Evolutionary conservation across 208 protist genomes (phyloP).

Genomic region (Trypanosoma congolense): DNA sequence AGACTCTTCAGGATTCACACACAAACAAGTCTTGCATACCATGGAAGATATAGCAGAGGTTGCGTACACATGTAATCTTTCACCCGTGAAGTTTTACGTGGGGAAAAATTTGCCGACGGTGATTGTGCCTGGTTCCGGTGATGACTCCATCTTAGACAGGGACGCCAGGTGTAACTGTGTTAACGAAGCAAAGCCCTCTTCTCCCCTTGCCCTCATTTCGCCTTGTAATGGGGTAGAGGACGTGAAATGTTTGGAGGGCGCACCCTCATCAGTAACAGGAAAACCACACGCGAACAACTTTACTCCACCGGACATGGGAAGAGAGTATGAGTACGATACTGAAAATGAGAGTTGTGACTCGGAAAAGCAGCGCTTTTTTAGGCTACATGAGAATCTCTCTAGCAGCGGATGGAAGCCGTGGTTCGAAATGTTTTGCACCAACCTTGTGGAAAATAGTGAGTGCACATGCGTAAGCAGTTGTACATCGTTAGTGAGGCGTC

Average conservation of each 20-base stretch:
- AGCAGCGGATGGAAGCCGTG: conserved; percentile 52
- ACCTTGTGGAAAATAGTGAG: conserved; percentile 48
- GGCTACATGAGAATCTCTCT: conserved; percentile 37
- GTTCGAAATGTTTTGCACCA: conserved; percentile 63
- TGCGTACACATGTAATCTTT: too few species aligned
- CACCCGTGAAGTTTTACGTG: too few species aligned
- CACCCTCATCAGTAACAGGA: not conserved
- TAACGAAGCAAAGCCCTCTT: too few species aligned
- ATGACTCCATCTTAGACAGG: too few species aligned
- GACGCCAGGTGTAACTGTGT: too few species aligned
- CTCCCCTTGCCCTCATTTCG: too few species aligned
- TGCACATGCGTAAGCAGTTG: conserved; percentile 57
- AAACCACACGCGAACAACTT: not conserved
- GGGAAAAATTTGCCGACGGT: too few species aligned
- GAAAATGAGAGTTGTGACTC: conserved; percentile 12
- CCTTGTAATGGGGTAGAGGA: not conserved
- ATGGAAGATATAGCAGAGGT: too few species aligned
- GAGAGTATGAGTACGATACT: conserved; percentile 10
- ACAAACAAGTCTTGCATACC: too few species aligned
- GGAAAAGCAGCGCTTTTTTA: conserved; percentile 31
- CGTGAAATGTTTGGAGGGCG: too few species aligned
- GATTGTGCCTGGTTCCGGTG: too few species aligned
- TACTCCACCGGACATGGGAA: not conserved
- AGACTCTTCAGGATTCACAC: not conserved
- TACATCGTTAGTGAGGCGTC: conserved; percentile 41